Percentiles rank a stretch among this genome's conserved stretches.
phyloP scores from a whole-genome alignment of 164 flowering plant genomes.

The grape (Vitis vinifera) region DNA sequence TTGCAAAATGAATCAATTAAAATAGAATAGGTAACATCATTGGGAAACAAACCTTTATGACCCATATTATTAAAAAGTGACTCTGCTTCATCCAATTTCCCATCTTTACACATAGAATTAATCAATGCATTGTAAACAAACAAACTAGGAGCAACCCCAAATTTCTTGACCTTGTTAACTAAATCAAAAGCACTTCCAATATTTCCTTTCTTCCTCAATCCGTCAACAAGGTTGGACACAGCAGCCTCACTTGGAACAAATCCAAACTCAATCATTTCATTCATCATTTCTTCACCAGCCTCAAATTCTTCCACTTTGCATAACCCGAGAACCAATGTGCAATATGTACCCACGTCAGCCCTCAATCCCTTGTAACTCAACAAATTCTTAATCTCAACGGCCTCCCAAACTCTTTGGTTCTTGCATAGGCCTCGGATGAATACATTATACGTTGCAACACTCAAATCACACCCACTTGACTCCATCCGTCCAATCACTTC shows the following conservation, averaged over 20 bases:
- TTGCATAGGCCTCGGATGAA: conserved; percentile 79
- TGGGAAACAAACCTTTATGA: conserved; percentile 49
- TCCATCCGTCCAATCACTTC: conserved; percentile 51
- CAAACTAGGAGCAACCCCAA: conserved; percentile 57
- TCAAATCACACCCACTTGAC: conserved; percentile 38
- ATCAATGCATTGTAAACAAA: conserved; percentile 78
- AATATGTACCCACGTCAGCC: conserved; percentile 72
- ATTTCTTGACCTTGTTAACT: conserved; percentile 39
- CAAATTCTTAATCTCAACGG: conserved; percentile 59
- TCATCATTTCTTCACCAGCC: conserved; percentile 38
- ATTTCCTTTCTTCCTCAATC: conserved; percentile 64
- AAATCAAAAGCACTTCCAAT: conserved; percentile 53
- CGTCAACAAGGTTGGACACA: conserved; percentile 61
- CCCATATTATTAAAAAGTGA: conserved; percentile 55
- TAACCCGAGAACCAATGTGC: conserved; percentile 69
- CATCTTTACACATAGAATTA: conserved; percentile 67
- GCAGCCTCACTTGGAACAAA: conserved; percentile 77
- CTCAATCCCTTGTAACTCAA: conserved; percentile 48
- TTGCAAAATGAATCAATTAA: conserved; percentile 75
- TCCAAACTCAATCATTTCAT: conserved; percentile 72
- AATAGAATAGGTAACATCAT: conserved; percentile 73
- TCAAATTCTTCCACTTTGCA: conserved; percentile 53
- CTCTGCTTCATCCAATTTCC: conserved; percentile 59
- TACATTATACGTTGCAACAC: conserved; percentile 65
- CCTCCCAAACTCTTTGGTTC: conserved; percentile 52